phyloP scores from a whole-genome alignment of 345 rosid species.

The Fremontodendron californicum region DNA sequence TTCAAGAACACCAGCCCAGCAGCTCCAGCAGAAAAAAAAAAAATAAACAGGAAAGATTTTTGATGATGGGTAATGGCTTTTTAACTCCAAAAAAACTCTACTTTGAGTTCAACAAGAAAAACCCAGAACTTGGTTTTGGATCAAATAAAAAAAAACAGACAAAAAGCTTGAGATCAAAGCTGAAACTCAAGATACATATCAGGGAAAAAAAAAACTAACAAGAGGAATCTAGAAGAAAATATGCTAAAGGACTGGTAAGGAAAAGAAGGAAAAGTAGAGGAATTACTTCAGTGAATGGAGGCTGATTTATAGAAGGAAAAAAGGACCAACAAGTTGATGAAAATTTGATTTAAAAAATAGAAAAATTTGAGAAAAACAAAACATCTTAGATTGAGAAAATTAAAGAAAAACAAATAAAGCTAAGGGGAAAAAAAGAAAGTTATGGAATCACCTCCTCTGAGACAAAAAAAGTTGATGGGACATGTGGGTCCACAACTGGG shows the following conservation, averaged over 20 bases:
- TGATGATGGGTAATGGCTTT: conserved; percentile 8
- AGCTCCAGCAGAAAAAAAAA: neutral
- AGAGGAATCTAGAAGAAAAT: conserved; percentile 6
- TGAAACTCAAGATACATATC: no score
- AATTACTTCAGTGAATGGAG: neutral
- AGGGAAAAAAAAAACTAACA: no score
- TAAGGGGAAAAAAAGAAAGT: neutral
- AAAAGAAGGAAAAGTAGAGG: conserved; percentile 21
- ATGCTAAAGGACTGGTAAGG: conserved; percentile 7
- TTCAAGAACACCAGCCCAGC: neutral
- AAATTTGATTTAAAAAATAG: neutral
- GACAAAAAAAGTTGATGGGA: conserved; percentile 35
- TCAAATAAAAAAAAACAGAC: neutral
- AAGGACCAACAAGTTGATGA: conserved; percentile 17
- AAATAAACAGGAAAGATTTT: neutral
- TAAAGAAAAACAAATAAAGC: neutral
- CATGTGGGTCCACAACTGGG: conserved; percentile 40
- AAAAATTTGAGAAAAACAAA: neutral
- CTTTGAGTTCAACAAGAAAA: conserved; percentile 4
- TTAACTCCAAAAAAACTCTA: conserved; percentile 3
- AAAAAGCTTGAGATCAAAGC: conserved; percentile 12
- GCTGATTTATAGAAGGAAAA: conserved; percentile 44
- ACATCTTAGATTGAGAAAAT: neutral
- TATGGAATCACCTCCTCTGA: conserved; percentile 25
- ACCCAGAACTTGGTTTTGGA: neutral